These are phyloP conservation scores for Rusavskia elegans DNA, from an alignment of 495 filamentous ascomycete species.

Conservation along the genomic window DNA sequence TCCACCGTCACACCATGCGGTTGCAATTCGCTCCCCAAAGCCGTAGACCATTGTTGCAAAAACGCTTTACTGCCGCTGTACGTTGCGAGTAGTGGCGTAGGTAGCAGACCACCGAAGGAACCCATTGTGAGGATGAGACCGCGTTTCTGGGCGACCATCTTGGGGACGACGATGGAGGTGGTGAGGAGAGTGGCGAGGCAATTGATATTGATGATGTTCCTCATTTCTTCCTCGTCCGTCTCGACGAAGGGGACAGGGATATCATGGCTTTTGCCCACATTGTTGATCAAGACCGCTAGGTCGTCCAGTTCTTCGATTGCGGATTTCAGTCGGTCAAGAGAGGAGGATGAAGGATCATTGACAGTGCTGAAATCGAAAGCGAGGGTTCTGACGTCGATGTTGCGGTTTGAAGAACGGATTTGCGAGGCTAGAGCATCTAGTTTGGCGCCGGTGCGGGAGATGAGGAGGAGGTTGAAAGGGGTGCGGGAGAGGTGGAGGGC, in stretches of 20 bases:
- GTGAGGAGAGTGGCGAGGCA: conserved; percentile 74
- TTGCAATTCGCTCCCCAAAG: conserved; percentile 70
- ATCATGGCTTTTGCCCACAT: conserved; percentile 84
- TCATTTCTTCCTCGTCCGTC: conserved; percentile 62
- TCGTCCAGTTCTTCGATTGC: conserved; percentile 52
- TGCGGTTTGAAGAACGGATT: conserved; percentile 47
- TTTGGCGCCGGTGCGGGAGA: conserved; percentile 88
- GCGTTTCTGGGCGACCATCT: conserved; percentile 64
- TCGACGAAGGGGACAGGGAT: conserved; percentile 81
- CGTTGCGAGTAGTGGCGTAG: conserved; percentile 84
- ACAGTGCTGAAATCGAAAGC: conserved; percentile 86
- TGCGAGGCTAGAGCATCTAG: conserved; percentile 61
- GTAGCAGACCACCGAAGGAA: conserved; percentile 78
- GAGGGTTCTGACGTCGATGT: conserved; percentile 52
- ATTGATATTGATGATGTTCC: conserved; percentile 87
- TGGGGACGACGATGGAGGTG: conserved; percentile 70
- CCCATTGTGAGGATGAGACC: conserved; percentile 96
- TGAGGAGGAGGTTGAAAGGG: conserved; percentile 83
- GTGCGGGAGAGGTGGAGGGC: conserved; percentile 76
- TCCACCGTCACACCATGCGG: conserved; percentile 68
- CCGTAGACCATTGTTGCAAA: conserved; percentile 87
- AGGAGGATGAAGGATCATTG: conserved; percentile 32
- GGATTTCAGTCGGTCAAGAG: conserved; percentile 56
- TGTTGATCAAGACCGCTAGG: conserved; percentile 84
- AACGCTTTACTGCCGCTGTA: conserved; percentile 98